phyloP scores from a whole-genome alignment of 768 basidiomycete genomes.

The Tricholoma flavovirens region DNA sequence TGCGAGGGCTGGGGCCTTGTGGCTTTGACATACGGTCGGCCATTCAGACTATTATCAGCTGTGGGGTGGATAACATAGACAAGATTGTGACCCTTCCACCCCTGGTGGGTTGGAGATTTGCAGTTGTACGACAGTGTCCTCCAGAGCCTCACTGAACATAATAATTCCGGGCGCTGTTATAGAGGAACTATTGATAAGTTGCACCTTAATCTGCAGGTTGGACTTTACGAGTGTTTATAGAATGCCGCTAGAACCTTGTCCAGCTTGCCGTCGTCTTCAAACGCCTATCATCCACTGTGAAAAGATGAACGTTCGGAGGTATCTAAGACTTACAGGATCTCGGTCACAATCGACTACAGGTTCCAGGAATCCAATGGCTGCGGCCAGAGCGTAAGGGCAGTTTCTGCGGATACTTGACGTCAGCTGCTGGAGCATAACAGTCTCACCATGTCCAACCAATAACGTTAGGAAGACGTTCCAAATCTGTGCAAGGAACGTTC shows the following conservation, averaged over 20 bases:
- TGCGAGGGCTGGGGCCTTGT: no score
- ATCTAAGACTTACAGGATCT: slow-evolving; percentile 26
- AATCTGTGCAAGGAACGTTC: slow-evolving; percentile 34
- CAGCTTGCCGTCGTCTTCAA: slow-evolving; percentile 36
- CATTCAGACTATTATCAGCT: no score
- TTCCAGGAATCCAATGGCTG: slow-evolving; percentile 36
- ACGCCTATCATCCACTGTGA: slow-evolving; percentile 19
- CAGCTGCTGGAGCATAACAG: background rate
- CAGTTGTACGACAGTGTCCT: slow-evolving; percentile 38
- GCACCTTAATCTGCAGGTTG: background rate
- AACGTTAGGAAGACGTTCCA: slow-evolving; percentile 49
- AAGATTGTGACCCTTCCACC: slow-evolving; percentile 36
- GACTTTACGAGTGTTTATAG: slow-evolving; percentile 40
- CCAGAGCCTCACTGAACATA: slow-evolving; percentile 37
- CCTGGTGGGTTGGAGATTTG: slow-evolving; percentile 35
- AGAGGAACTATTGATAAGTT: background rate
- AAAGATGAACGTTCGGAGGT: background rate
- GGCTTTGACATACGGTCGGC: no score
- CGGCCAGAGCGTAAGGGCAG: slow-evolving; percentile 38
- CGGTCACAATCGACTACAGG: slow-evolving; percentile 27
- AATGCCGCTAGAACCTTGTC: slow-evolving; percentile 40
- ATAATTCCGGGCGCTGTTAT: slow-evolving; percentile 33
- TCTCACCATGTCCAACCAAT: slow-evolving; percentile 53
- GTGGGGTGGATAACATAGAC: no score
- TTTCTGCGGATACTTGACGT: slow-evolving; percentile 25